phyloP scores from a whole-genome alignment of 1,284 basidiomycete species.

The Tilletia caries region DNA sequence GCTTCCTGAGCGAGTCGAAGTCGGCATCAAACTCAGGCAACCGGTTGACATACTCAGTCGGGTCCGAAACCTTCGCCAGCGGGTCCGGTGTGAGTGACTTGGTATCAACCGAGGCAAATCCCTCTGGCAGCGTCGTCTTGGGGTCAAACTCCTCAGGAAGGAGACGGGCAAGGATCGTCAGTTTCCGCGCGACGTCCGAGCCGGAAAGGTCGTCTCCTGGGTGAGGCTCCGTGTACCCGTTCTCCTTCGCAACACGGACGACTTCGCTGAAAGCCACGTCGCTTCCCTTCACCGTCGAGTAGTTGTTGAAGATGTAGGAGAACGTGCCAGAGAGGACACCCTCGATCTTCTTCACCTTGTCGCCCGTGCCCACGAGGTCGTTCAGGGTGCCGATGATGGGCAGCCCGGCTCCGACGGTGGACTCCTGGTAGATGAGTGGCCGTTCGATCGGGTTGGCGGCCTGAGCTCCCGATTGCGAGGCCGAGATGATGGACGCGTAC shows the following conservation, averaged over 20 bases:
- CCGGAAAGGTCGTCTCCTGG: constrained; percentile 94
- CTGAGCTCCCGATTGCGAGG: constrained; percentile 40
- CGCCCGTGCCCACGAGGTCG: constrained; percentile 86
- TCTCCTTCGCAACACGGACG: constrained; percentile 80
- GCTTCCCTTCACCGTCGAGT: constrained; percentile 57
- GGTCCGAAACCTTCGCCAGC: constrained; percentile 62
- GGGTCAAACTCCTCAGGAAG: constrained; percentile 33
- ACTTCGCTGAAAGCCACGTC: constrained; percentile 73
- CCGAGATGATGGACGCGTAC: constrained; percentile 68
- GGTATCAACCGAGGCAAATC: constrained; percentile 76
- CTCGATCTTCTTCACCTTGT: constrained; percentile 66
- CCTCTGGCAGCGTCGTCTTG: constrained; percentile 60
- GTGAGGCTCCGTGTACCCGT: constrained; percentile 96
- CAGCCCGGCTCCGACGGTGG: constrained; percentile 91
- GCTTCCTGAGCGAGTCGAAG: constrained; percentile 71
- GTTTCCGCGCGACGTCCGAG: constrained; percentile 92
- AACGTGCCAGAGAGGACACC: constrained; percentile 89
- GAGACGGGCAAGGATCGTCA: constrained; percentile 82
- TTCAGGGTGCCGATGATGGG: constrained; percentile 88
- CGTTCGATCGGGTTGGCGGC: constrained; percentile 56
- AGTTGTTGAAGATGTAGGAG: constrained; percentile 99
- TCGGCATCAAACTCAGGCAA: constrained; percentile 80
- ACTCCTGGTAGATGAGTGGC: constrained; percentile 78
- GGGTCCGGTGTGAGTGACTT: constrained; percentile 78
- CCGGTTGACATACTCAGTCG: constrained; percentile 69